Evolutionary conservation across 495 filamentous ascomycete species (phyloP).

Genomic region (Talaromyces adpressus): DNA sequence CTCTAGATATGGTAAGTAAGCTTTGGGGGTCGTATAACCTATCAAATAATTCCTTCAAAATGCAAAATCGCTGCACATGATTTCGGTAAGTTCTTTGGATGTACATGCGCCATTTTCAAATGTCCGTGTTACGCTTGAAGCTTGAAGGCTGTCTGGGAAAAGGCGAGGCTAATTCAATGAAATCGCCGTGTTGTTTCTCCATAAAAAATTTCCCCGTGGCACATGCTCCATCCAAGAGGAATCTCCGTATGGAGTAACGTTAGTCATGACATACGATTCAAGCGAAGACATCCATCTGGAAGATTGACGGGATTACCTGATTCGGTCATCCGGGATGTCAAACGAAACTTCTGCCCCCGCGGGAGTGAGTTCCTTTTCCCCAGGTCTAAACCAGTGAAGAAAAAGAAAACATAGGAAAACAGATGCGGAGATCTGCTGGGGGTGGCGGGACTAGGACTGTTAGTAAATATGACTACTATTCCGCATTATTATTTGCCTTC

Average conservation of each 20-base stretch:
- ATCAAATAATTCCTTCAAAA: too few species aligned
- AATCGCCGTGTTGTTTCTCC: background rate
- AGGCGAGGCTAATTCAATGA: background rate
- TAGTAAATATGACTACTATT: background rate
- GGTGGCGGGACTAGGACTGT: background rate
- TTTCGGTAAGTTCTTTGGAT: too few species aligned
- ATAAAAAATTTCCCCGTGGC: background rate
- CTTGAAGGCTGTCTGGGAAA: too few species aligned
- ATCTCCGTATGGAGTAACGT: background rate
- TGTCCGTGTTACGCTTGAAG: background rate
- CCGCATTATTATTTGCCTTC: background rate
- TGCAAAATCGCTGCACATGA: too few species aligned
- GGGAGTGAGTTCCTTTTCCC: background rate
- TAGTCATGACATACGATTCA: background rate
- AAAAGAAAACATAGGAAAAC: background rate
- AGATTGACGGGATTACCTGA: background rate
- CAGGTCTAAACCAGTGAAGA: background rate
- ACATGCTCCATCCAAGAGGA: background rate
- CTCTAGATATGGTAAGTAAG: background rate
- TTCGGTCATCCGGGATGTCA: background rate
- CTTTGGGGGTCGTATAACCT: background rate
- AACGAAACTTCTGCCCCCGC: background rate
- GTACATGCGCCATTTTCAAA: background rate
- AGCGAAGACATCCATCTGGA: too few species aligned
- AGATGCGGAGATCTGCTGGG: background rate